Conservation (phyloP, 2,329 filamentous ascomycete genomes). For the Aspergillus terreus region DNA sequence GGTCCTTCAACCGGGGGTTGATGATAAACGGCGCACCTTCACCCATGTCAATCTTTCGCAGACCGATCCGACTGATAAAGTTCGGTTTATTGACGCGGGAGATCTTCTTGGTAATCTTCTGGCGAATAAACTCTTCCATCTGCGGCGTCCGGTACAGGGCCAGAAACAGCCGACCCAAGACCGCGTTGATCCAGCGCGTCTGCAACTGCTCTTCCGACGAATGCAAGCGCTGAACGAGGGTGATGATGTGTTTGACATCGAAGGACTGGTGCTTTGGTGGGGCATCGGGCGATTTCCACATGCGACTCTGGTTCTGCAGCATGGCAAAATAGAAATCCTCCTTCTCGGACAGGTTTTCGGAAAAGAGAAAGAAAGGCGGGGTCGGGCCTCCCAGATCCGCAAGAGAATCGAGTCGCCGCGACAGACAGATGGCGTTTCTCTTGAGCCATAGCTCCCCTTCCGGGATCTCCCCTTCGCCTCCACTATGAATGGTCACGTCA, state of each 20-base stretch:
- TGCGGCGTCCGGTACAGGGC: slow-evolving; percentile 81
- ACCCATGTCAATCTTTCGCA: slow-evolving; percentile 80
- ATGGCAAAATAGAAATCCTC: slow-evolving; percentile 98
- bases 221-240: slow-evolving; percentile 83
- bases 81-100: slow-evolving; percentile 86
- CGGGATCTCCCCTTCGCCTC: slow-evolving; percentile 70
- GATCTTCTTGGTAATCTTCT: slow-evolving; percentile 94
- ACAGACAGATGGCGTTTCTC: slow-evolving; percentile 79
- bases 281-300: slow-evolving; percentile 52
- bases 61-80: slow-evolving; percentile 79
- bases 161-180: slow-evolving; percentile 84
- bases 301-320: slow-evolving; percentile 75
- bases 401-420: slow-evolving; percentile 56
- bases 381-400: slow-evolving; percentile 57
- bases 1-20: slow-evolving; percentile 79
- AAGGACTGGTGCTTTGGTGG: slow-evolving; percentile 71
- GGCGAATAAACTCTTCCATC: slow-evolving; percentile 71
- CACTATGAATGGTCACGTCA: slow-evolving; percentile 69
- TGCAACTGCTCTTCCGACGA: slow-evolving; percentile 87
- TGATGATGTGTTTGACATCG: slow-evolving; percentile 80
- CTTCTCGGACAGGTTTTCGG: slow-evolving; percentile 91
- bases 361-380: slow-evolving; percentile 90
- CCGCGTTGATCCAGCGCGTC: slow-evolving; percentile 88
- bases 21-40: slow-evolving; percentile 84
- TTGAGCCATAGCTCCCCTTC: slow-evolving; percentile 97